Evolutionary conservation across 2,329 filamentous ascomycete genomes (phyloP), one percentile per base, ranked within the genome.

Genomic region (Herpomyces periplanetae): DNA sequence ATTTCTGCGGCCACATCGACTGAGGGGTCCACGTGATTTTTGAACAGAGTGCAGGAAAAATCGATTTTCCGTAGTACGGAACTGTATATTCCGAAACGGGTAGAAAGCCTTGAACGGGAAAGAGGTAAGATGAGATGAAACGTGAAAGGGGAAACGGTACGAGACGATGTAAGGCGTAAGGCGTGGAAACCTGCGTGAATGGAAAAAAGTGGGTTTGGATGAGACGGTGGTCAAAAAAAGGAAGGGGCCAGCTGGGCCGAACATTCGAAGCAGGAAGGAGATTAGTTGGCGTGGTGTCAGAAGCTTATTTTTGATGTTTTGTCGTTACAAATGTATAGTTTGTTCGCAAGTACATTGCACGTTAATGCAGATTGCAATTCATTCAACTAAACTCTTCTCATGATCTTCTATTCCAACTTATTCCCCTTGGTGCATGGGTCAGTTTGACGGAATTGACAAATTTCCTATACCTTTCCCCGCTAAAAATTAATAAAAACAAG

Each of bases 41-140:
- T n/a, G n/a, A n/a, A n/a, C n/a, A n/a, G n/a, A n/a, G n/a, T n/a
- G n/a, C n/a, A n/a, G 27, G 32, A 20, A 31, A 30, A 23, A 27
- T 28, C 4, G 30, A 28, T 19, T 25, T 21, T 17, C 23, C 34
- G 18, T 31, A 36, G 23, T 21, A 24, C 11, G 29, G 33, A 16
- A 34, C 34, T 14, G 28, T 29, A 13, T 31, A 34, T 8, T 25
- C 26, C 6, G 28, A 27, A 16, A 27, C 26, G 3, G 19, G 27
- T 10, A 25, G 27, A 5, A 35, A 39, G 26, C 27, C 33, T 18
- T 28, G 35, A 20, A 32, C 28, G 3, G 37, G 39, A 19, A 33
- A 33, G 24, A 28, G 29, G n/a, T n/a, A n/a, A 11, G 33, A 39
- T 19, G 31, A 34, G 20, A 26, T 33, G 16, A 36, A 38, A 19